A percentile compares a stretch with the other conserved stretches of the same genome.
phyloP scores from a whole-genome alignment of 192 early-diverging fungal genomes.

The Piromyces finnis region DNA sequence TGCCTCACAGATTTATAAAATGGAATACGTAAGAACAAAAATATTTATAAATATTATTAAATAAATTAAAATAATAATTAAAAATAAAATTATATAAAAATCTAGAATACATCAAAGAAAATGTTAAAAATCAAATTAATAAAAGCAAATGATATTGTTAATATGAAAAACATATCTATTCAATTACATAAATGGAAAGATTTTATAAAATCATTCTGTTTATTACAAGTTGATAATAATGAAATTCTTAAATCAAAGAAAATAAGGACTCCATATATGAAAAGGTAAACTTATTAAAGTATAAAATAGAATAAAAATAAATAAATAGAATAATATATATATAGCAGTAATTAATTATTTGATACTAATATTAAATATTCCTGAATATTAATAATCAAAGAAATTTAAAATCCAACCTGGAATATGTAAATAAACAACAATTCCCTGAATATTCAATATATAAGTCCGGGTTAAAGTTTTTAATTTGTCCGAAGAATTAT shows the following conservation, averaged over 20 bases:
- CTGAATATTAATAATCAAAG: no score
- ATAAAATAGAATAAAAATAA: no score
- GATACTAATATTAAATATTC: background rate
- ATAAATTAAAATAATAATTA: no score
- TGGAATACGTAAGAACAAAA: background rate
- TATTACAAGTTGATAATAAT: background rate
- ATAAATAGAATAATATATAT: no score
- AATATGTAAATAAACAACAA: background rate
- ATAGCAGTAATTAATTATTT: background rate
- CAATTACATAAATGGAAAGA: background rate
- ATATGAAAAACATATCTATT: background rate
- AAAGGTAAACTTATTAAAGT: background rate
- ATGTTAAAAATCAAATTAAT: background rate
- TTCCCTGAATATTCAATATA: background rate
- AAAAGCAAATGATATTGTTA: background rate
- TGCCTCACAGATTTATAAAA: background rate
- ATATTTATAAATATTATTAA: no score
- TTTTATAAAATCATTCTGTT: background rate
- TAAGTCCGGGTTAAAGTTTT: background rate
- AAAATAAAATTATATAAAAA: no score
- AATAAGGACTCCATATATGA: background rate
- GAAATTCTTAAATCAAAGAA: background rate
- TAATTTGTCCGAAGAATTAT: background rate
- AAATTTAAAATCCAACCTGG: background rate
- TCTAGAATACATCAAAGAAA: background rate